Conservation (phyloP, 2,329 filamentous ascomycete species). For the Rasamsonia emersonii region DNA sequence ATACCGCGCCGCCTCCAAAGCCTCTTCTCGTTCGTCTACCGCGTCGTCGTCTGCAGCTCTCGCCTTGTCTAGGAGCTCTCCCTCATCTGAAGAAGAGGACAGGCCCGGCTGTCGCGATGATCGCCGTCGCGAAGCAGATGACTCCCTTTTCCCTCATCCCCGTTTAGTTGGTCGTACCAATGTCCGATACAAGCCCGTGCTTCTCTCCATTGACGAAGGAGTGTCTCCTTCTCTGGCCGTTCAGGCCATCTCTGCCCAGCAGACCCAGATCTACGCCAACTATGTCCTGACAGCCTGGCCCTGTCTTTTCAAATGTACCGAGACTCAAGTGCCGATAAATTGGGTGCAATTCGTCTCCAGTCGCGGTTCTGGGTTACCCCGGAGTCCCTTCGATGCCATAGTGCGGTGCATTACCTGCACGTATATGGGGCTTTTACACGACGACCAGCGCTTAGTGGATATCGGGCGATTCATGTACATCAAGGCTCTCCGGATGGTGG, state of each 20-base stretch:
- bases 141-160: too few species aligned
- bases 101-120: too few species aligned
- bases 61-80: too few species aligned
- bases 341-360: slow-evolving; percentile 20
- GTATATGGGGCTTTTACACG: slow-evolving; percentile 16
- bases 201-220: slow-evolving; percentile 15
- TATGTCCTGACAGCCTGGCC: slow-evolving; percentile 19
- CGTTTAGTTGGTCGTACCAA: too few species aligned
- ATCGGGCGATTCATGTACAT: slow-evolving; percentile 20
- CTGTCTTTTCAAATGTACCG: slow-evolving; percentile 21
- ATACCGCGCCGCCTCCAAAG: slow-evolving; percentile 11
- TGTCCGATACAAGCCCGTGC: slow-evolving; percentile 1
- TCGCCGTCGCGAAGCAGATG: too few species aligned
- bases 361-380: slow-evolving; percentile 9
- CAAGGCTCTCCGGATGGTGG: slow-evolving; percentile 21
- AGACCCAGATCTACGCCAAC: slow-evolving; percentile 20
- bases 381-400: slow-evolving; percentile 10
- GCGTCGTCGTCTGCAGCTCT: not conserved
- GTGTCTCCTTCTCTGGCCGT: slow-evolving; percentile 20
- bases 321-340: slow-evolving; percentile 17
- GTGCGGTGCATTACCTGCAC: slow-evolving; percentile 19
- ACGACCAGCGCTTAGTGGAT: slow-evolving; percentile 16
- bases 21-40: too few species aligned
- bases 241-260: slow-evolving; percentile 16
- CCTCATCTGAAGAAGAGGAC: too few species aligned